A percentile compares a stretch with the other conserved stretches of the same genome.
Evolutionary conservation across 1,284 basidiomycete species (phyloP).

Genomic region (Apiotrichum laibachii): DNA sequence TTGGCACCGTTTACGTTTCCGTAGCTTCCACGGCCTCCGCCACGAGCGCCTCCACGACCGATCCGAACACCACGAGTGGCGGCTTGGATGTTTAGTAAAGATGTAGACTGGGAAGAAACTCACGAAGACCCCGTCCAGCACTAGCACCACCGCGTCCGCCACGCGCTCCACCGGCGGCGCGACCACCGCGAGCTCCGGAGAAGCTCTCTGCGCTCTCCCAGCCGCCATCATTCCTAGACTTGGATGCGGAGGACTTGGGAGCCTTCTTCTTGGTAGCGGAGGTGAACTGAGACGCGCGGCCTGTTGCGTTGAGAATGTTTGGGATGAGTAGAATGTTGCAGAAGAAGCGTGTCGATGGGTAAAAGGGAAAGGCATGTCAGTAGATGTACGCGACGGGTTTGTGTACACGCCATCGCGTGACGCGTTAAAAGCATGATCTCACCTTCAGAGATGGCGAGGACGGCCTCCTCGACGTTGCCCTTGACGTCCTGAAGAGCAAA

Average conservation of each 20-base stretch:
- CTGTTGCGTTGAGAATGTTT: conserved; percentile 22
- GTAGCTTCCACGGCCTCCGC: conserved; percentile 44
- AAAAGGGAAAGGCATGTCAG: not conserved
- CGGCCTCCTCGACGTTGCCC: conserved; percentile 51
- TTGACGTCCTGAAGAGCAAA: conserved; percentile 49
- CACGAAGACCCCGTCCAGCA: conserved; percentile 13
- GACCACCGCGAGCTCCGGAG: conserved; percentile 27
- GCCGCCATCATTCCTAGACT: conserved; percentile 46
- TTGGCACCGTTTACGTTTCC: conserved; percentile 27
- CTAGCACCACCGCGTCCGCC: conserved; percentile 35
- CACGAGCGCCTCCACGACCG: conserved; percentile 43
- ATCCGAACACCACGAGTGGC: conserved; percentile 20
- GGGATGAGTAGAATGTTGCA: not conserved
- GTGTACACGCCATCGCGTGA: not conserved
- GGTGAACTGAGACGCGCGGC: conserved; percentile 52
- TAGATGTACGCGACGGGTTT: not conserved
- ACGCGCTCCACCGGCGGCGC: conserved; percentile 30
- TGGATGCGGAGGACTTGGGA: conserved; percentile 31
- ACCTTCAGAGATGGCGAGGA: conserved; percentile 51
- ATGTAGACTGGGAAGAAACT: not conserved
- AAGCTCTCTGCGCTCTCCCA: conserved; percentile 37
- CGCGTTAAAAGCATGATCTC: conserved; percentile 13
- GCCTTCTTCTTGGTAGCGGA: conserved; percentile 49
- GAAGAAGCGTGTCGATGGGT: not conserved
- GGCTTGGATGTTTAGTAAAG: conserved; percentile 2